These are phyloP conservation scores for Xylariaceae sp. DNA, from an alignment of 2,329 filamentous ascomycete genomes.

Conservation along the genomic window DNA sequence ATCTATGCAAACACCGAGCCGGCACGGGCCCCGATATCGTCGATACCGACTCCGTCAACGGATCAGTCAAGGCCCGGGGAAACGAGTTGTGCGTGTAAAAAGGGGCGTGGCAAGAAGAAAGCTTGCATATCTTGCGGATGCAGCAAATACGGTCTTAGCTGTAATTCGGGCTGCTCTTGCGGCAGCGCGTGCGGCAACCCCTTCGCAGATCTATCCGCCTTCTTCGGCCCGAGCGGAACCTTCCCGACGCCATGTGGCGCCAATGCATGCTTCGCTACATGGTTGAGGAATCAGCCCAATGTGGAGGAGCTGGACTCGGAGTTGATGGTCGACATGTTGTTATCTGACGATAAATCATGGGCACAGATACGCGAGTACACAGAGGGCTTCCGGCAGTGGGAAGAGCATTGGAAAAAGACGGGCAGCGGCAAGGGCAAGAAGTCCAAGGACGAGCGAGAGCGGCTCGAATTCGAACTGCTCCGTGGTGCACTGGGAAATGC, in stretches of 20 bases:
- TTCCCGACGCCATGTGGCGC: constrained; percentile 32
- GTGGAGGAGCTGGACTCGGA: constrained; percentile 33
- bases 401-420: constrained; percentile 31
- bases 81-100: constrained; percentile 32
- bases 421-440: constrained; percentile 31
- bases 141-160: constrained; percentile 31
- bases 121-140: constrained; percentile 32
- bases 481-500: constrained; percentile 31
- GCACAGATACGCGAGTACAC: constrained; percentile 26
- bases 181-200: constrained; percentile 31
- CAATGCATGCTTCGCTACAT: constrained; percentile 33
- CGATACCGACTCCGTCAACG: constrained; percentile 26
- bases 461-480: constrained; percentile 33
- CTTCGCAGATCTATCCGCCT: constrained; percentile 31
- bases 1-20: constrained; percentile 27
- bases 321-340: constrained; percentile 33
- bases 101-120: constrained; percentile 33
- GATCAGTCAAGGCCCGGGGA: constrained; percentile 26
- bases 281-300: constrained; percentile 33
- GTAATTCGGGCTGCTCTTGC: constrained; percentile 29
- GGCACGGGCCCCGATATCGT: constrained; percentile 20
- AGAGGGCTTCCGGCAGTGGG: constrained; percentile 31
- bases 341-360: constrained; percentile 34
- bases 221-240: constrained; percentile 29
- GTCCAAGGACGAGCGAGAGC: constrained; percentile 29